Percentiles rank a stretch among this genome's conserved stretches.
Conservation (phyloP, 208 protist species). For the Histomonas meleagridis region DNA sequence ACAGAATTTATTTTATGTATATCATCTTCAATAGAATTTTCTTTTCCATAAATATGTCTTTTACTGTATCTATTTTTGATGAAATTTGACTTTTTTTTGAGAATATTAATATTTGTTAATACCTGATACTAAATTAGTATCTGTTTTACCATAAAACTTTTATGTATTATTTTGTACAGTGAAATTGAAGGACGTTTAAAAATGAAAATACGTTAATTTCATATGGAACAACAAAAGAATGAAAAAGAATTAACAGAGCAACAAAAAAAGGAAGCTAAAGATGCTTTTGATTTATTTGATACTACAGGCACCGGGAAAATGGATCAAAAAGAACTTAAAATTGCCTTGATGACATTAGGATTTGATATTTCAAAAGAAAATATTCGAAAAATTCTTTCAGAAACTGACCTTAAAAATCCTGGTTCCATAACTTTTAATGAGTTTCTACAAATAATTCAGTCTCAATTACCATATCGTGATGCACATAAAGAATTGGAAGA, state of each 20-base stretch:
- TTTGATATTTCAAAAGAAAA: constrained; percentile 89
- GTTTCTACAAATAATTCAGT: constrained; percentile 64
- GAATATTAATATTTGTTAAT: too few species aligned
- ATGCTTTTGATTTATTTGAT: constrained; percentile 35
- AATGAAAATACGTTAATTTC: too few species aligned
- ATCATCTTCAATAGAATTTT: too few species aligned
- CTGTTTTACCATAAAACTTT: too few species aligned
- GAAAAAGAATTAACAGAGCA: not conserved
- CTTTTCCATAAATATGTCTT: too few species aligned
- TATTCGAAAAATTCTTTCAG: constrained; percentile 62
- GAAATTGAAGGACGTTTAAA: too few species aligned
- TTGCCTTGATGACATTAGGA: constrained; percentile 92
- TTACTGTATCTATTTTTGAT: too few species aligned
- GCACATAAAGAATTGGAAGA: not conserved
- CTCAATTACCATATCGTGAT: not conserved
- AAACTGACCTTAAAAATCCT: constrained; percentile 64
- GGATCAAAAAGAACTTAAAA: constrained; percentile 94
- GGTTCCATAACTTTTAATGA: constrained; percentile 65
- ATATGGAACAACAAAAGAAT: too few species aligned
- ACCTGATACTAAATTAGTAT: too few species aligned
- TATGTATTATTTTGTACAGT: too few species aligned
- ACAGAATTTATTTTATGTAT: too few species aligned
- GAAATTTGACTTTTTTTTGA: too few species aligned
- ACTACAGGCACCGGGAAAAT: constrained; percentile 59
- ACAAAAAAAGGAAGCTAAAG: constrained; percentile 7